These are phyloP conservation scores for Closterium sp. DNA, from an alignment of 139 green algal genomes.

Conservation along the genomic window DNA sequence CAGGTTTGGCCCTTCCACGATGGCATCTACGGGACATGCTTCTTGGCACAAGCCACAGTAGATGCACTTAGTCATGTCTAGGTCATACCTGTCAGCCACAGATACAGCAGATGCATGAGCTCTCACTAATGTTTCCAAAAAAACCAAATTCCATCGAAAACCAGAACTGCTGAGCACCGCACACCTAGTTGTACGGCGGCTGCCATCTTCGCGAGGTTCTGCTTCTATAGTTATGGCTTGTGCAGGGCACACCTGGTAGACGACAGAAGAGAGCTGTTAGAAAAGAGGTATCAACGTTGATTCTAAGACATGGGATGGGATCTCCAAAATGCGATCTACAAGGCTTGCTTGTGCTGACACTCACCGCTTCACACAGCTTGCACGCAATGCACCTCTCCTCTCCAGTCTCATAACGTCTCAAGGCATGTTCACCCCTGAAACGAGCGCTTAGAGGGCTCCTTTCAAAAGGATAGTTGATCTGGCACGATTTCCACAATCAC, in stretches of 20 bases:
- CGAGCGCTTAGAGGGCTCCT: conserved; percentile 88
- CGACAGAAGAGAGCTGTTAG: not conserved
- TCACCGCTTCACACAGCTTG: conserved; percentile 95
- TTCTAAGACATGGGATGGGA: too few species aligned
- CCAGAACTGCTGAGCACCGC: not conserved
- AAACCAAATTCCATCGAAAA: not conserved
- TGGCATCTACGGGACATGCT: conserved; percentile 97
- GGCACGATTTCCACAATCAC: not conserved
- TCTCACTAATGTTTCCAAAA: not conserved
- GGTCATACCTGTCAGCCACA: conserved; percentile 75
- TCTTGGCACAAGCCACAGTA: conserved; percentile 94
- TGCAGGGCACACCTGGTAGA: conserved; percentile 61
- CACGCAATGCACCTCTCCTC: conserved; percentile 99
- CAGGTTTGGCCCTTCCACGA: conserved; percentile 98
- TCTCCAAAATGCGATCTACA: not conserved
- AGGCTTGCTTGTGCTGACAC: not conserved
- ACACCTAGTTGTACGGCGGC: conserved; percentile 75
- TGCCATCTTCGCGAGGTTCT: conserved; percentile 97
- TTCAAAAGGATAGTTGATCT: conserved; percentile 98
- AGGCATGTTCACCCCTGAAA: conserved; percentile 94
- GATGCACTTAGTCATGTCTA: conserved; percentile 99
- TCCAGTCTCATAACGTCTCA: conserved; percentile 92
- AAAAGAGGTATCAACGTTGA: not conserved
- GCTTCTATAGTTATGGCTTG: conserved; percentile 99
- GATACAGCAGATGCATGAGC: too few species aligned